Conservation (phyloP, 148 eudicot genomes). For the Chenopodium album region DNA sequence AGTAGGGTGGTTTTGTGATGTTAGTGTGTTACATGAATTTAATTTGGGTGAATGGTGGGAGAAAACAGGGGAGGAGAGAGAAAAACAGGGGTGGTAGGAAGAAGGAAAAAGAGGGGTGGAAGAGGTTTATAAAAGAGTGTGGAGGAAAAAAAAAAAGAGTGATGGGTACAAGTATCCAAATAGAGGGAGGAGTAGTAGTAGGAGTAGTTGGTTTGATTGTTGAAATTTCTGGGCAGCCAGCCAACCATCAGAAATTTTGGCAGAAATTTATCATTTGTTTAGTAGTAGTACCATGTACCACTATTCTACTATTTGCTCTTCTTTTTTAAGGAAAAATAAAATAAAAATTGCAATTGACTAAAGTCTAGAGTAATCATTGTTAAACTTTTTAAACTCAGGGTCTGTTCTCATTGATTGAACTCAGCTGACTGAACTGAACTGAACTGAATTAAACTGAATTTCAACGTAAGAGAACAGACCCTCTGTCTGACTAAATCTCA, state of each 20-base stretch:
- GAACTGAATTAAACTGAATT: too few species aligned
- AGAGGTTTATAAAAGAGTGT: slow-evolving; percentile 6
- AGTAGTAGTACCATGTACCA: background rate
- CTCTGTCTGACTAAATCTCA: too few species aligned
- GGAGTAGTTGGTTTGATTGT: slow-evolving; percentile 31
- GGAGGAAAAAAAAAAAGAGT: slow-evolving; percentile 12
- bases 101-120: background rate
- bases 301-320: too few species aligned
- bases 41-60: background rate
- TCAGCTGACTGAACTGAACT: too few species aligned
- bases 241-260: slow-evolving; percentile 26
- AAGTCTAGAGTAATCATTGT: too few species aligned
- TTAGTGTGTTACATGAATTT: background rate
- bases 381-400: too few species aligned
- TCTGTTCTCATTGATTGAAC: too few species aligned
- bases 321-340: too few species aligned
- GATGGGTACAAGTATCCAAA: background rate
- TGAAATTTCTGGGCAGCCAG: slow-evolving; percentile 26
- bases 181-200: too few species aligned
- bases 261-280: slow-evolving; percentile 6
- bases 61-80: slow-evolving; percentile 5
- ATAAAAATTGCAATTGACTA: too few species aligned
- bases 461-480: too few species aligned
- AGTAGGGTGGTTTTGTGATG: background rate
- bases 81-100: background rate